Conservation (phyloP, 2,329 filamentous ascomycete genomes). For the Beauveria brongniartii region DNA sequence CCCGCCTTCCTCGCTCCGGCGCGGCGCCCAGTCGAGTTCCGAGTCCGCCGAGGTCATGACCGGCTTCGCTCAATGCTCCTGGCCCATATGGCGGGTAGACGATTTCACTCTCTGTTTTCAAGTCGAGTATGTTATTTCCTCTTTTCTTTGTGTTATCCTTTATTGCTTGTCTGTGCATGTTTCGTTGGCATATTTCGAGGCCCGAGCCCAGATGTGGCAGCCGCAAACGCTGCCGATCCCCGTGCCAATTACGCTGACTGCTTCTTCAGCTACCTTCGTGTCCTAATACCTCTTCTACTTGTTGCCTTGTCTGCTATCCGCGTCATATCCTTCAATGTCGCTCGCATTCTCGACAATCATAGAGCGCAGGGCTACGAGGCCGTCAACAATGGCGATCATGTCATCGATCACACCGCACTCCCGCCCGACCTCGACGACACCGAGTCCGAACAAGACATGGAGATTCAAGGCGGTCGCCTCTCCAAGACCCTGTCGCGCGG, state of each 20-base stretch:
- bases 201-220: background rate
- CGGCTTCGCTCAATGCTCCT: conserved; percentile 46
- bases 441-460: conserved; percentile 40
- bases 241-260: conserved; percentile 5
- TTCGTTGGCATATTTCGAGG: no score
- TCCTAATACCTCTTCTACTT: background rate
- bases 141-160: background rate
- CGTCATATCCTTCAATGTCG: conserved; percentile 5
- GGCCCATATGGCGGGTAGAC: conserved; percentile 55
- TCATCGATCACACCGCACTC: conserved; percentile 40
- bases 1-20: conserved; percentile 1
- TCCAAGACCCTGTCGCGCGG: conserved; percentile 54
- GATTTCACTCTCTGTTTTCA: conserved; percentile 55
- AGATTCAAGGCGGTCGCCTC: conserved; percentile 49
- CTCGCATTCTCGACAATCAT: background rate
- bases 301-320: background rate
- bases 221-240: background rate
- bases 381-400: background rate
- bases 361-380: background rate
- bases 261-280: conserved; percentile 24
- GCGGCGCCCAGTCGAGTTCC: background rate
- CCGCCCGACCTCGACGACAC: conserved; percentile 35
- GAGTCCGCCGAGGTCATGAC: conserved; percentile 22
- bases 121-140: background rate
- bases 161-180: background rate